phyloP scores from a whole-genome alignment of 768 basidiomycete genomes.

The Suillus occidentalis region DNA sequence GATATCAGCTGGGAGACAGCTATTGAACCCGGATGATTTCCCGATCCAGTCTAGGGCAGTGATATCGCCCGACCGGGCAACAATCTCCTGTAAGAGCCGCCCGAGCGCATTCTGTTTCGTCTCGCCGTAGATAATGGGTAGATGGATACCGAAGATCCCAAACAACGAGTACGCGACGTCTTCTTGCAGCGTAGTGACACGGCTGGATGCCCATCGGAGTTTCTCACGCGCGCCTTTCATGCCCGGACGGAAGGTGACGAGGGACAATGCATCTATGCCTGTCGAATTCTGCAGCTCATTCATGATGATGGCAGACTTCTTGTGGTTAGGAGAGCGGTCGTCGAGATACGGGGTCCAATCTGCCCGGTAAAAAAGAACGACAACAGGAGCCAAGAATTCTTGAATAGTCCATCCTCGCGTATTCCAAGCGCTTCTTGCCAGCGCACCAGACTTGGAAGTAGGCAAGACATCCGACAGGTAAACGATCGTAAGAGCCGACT shows the following conservation, averaged over 20 bases:
- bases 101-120: not conserved
- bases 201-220: not conserved
- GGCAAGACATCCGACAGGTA: not conserved
- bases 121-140: not conserved
- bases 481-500: not conserved
- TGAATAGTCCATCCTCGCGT: constrained; percentile 6
- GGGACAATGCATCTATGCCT: not conserved
- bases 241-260: not conserved
- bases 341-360: constrained; percentile 1
- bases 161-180: not conserved
- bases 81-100: not conserved
- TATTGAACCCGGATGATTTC: not conserved
- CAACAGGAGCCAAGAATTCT: constrained; percentile 7
- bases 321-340: not conserved
- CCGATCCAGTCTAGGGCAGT: not conserved
- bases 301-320: not conserved
- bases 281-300: not conserved
- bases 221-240: not conserved
- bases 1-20: not conserved
- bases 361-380: constrained; percentile 5
- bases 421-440: not conserved
- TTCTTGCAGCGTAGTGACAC: not conserved
- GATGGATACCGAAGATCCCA: not conserved
- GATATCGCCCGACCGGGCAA: not conserved
- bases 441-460: not conserved